A percentile compares a stretch with the other conserved stretches of the same genome.
Conservation (phyloP, 768 basidiomycete genomes). For the Hericium erinaceus region DNA sequence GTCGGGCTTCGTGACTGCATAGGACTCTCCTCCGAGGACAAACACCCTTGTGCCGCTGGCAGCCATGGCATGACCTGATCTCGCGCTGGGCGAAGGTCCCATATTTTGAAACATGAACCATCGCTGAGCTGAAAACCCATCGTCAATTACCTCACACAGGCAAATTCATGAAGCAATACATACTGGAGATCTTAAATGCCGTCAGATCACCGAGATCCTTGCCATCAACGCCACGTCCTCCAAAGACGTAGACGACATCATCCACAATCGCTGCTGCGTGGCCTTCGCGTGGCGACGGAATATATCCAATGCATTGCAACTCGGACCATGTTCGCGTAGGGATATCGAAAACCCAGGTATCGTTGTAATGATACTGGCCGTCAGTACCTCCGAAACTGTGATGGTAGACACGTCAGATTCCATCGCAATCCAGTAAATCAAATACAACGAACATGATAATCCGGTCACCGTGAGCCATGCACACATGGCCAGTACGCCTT, state of each 20-base stretch:
- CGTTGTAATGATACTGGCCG: constrained; percentile 98
- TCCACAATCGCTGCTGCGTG: constrained; percentile 95
- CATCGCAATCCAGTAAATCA: constrained; percentile 4
- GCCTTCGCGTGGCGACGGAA: constrained; percentile 91
- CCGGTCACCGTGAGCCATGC: constrained; percentile 65
- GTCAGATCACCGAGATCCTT: constrained; percentile 92
- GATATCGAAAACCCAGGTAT: constrained; percentile 93
- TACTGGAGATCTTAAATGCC: constrained; percentile 96
- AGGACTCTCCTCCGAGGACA: constrained; percentile 92
- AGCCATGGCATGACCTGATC: constrained; percentile 98
- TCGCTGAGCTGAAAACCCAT: constrained; percentile 59
- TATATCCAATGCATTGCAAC: constrained; percentile 91
- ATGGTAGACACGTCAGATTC: background rate
- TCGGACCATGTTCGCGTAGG: constrained; percentile 80
- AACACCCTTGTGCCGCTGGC: constrained; percentile 82
- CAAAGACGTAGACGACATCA: constrained; percentile 96
- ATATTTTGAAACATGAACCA: constrained; percentile 99
- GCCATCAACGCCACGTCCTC: constrained; percentile 93
- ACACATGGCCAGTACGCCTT: constrained; percentile 86
- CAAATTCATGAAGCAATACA: constrained; percentile 24
- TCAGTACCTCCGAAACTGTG: constrained; percentile 96
- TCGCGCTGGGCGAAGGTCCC: constrained; percentile 88
- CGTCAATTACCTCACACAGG: background rate
- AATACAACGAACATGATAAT: constrained; percentile 13
- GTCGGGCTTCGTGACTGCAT: constrained; percentile 60